Evolutionary conservation across 2,329 filamentous ascomycete genomes (phyloP).

Genomic region (Sporothrix pseudoabietina): DNA sequence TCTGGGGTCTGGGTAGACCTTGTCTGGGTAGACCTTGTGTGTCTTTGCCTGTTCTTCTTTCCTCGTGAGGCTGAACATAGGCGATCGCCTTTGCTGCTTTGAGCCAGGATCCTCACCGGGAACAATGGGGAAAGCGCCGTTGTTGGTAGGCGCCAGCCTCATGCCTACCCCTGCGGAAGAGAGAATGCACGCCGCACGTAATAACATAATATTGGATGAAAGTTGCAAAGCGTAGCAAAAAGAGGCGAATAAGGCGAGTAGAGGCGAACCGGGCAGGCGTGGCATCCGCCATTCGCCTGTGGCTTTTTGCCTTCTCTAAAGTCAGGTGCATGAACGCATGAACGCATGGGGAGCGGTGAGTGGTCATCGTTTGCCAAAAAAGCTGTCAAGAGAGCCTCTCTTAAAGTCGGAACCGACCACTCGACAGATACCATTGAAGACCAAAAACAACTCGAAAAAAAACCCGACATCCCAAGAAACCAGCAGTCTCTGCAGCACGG

Average conservation of each 20-base stretch:
- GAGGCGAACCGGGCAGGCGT: neutral
- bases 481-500: neutral
- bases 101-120: neutral
- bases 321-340: neutral
- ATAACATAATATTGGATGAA: conserved; percentile 14
- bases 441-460: neutral
- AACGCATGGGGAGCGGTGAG: neutral
- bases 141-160: neutral
- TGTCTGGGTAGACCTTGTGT: neutral
- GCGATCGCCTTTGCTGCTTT: neutral
- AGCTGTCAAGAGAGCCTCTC: neutral
- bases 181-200: neutral
- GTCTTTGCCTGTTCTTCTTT: neutral
- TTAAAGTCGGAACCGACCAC: too few relatives aligned
- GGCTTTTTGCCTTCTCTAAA: neutral
- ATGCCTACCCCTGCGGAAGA: neutral
- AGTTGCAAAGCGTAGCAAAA: neutral
- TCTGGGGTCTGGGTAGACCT: too few relatives aligned
- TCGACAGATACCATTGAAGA: too few relatives aligned
- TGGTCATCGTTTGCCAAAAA: neutral
- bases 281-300: neutral
- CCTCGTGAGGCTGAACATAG: conserved; percentile 9
- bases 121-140: neutral
- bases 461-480: neutral
- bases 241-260: neutral